Evolutionary conservation across 139 green algal species (phyloP), one percentile per base, ranked within the genome.

Genomic region (Tetraselmis chui): DNA sequence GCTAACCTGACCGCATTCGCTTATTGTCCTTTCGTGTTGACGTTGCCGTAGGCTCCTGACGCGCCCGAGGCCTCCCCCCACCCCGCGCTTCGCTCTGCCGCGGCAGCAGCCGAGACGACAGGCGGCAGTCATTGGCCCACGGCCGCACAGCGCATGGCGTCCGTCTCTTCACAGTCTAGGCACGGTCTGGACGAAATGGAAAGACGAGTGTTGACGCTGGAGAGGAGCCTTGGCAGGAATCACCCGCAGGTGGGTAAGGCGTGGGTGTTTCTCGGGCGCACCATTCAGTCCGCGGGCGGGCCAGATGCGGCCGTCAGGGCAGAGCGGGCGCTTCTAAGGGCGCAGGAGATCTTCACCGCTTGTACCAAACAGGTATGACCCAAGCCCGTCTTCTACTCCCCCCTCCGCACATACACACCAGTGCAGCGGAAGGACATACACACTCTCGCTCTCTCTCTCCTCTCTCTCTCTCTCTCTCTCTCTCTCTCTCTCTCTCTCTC

Each of bases 241-340:
- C 45, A 67, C 45, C 45, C 45, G 1, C 76, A 85, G 77, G 80
- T 78, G 2, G 82, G 82, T 24, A 74, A 78, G 23, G 82, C 77
- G 30, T 85, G 81, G 32, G 77, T 85, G 26, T 78, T 85, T 1
- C 59, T 85, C 0, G 82, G 76, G 11, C 82, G 82, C 23, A 77
- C 80, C n/a, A 28, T 85, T 29, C 76, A 85, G 82, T 59, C 81
- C 45, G 80, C 79, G 59, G 77, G 82, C 30, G 78, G 76, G 27
- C 30, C 22, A 23, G 81, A 77, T 59, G 78, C 45, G 59, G 29
- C 78, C 1, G 25, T 30, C 0, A 82, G 81, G 82, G 82, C 82
- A n/a, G 77, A 85, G 59, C 82, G 82, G 1, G 82, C 82, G 76
- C 77, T 85, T 58, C 45, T 85, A 59, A 77, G 76, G 26, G 82